These are phyloP conservation scores for Hypoxylon lienhwacheense DNA, from an alignment of 495 filamentous ascomycete genomes.

Conservation along the genomic window DNA sequence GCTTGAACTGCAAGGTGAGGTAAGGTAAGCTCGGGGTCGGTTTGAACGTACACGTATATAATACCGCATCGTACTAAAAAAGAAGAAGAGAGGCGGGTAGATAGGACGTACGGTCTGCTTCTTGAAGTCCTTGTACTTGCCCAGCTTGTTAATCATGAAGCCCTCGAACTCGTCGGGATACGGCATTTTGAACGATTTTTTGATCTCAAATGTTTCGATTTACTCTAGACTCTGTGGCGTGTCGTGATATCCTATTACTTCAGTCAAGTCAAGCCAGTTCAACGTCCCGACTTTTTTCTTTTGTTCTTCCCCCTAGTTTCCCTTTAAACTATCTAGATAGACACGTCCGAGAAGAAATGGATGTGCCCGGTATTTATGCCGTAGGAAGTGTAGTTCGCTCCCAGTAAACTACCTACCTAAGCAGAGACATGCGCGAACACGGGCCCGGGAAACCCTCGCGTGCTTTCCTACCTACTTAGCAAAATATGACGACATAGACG, in stretches of 20 bases:
- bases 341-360: too few relatives aligned
- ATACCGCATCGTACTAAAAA: not conserved
- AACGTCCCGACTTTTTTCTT: too few relatives aligned
- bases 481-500: slow-evolving; percentile 10
- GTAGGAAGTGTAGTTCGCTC: too few relatives aligned
- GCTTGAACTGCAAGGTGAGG: slow-evolving; percentile 60
- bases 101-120: slow-evolving; percentile 60
- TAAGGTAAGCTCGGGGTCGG: not conserved
- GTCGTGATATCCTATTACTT: not conserved
- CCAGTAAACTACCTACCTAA: too few relatives aligned
- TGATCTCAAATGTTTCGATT: not conserved
- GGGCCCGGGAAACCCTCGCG: too few relatives aligned
- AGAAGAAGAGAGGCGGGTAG: not conserved
- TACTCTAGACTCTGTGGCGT: not conserved
- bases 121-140: slow-evolving; percentile 63
- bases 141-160: slow-evolving; percentile 66
- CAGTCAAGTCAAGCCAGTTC: too few relatives aligned
- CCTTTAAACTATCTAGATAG: too few relatives aligned
- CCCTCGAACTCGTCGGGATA: slow-evolving; percentile 79
- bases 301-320: too few relatives aligned
- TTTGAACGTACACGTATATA: not conserved
- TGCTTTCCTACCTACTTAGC: too few relatives aligned
- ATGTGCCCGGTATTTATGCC: too few relatives aligned
- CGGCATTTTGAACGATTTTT: slow-evolving; percentile 53
- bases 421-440: too few relatives aligned